Base-by-base conservation (phyloP, 1,284 basidiomycete genomes). In the Irpex lacteus region DNA sequence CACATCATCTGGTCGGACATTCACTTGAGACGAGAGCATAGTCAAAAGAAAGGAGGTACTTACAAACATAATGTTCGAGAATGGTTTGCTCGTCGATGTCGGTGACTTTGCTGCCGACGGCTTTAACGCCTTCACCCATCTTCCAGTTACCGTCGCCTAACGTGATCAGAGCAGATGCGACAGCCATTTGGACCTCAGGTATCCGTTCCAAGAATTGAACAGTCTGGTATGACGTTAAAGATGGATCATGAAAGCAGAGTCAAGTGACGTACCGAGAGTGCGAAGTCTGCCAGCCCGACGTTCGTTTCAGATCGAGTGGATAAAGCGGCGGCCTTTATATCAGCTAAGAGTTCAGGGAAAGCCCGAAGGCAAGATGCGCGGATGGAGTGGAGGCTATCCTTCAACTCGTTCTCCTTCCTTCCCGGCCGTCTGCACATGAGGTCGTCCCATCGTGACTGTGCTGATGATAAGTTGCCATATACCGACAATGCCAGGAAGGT, bases 111-210 rank as follows among this genome's bases (percentile, higher is more conserved):
- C 74, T 66, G 1, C 72, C 74, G 69, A 85, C 86, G 2, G 88
- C 84, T 67, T 83, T 82, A 36, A 89, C 81, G 2, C 91, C 91
- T 66, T 92, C 90, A 3, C 92, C 91, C 91, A 94, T 93, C 75
- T 86, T 91, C 91, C 92, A 94, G 68, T 94, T 94, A 2, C 91
- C 91, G 66, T 94, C 91, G 0, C 91, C 91, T 1, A 94, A 81
- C 1, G 85, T 83, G 53, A 85, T 72, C 44, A 94, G 77, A 0
- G 87, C 85, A 2, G 89, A 78, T 0, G 82, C 83, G 9, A 87
- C 89, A 0, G 88, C 90, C 36, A 79, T 81, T 61, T 85, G 82
- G 3, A 93, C 88, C 53, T 88, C 84, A 0, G 90, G 88, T 4
- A 94, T 75, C 59, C 83, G 80, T 60, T 88, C 84, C 66, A 94